phyloP scores from a whole-genome alignment of 2,329 filamentous ascomycete species.

The Paecilomyces fulvus region DNA sequence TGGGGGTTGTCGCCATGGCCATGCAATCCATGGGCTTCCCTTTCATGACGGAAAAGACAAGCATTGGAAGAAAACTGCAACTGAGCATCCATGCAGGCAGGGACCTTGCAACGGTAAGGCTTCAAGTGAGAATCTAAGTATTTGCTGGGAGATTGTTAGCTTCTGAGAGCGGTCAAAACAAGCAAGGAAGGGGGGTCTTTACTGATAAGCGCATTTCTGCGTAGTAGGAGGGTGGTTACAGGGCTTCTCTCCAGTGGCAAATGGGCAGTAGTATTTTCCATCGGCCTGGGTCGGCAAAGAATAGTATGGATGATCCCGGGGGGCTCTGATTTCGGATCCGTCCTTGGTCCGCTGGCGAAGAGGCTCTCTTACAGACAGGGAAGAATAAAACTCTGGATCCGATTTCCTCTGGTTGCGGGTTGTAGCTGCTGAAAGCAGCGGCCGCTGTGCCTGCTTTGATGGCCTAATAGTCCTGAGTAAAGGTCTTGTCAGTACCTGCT shows the following conservation, averaged over 20 bases:
- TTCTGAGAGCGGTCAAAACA: slow-evolving; percentile 13
- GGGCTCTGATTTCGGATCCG: slow-evolving; percentile 27
- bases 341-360: slow-evolving; percentile 30
- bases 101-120: slow-evolving; percentile 88
- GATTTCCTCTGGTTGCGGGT: slow-evolving; percentile 25
- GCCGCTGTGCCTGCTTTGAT: slow-evolving; percentile 30
- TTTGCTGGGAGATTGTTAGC: slow-evolving; percentile 55
- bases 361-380: slow-evolving; percentile 25
- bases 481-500: slow-evolving; percentile 4
- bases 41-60: slow-evolving; percentile 87
- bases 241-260: slow-evolving; percentile 55
- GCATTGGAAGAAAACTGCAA: slow-evolving; percentile 95
- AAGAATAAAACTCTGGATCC: slow-evolving; percentile 29
- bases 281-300: slow-evolving; percentile 45
- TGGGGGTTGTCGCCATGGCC: slow-evolving; percentile 90
- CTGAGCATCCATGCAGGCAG: slow-evolving; percentile 71
- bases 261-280: slow-evolving; percentile 90
- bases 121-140: slow-evolving; percentile 95
- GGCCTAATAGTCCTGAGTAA: slow-evolving; percentile 29
- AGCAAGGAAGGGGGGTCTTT: slow-evolving; percentile 37
- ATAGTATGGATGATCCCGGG: slow-evolving; percentile 36
- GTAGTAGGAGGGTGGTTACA: slow-evolving; percentile 91
- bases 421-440: slow-evolving; percentile 23
- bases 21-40: slow-evolving; percentile 92
- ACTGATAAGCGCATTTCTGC: slow-evolving; percentile 99